A percentile compares a stretch with the other conserved stretches of the same genome.
Conservation (phyloP, 495 filamentous ascomycete species). For the Aspergillus sparsus region DNA sequence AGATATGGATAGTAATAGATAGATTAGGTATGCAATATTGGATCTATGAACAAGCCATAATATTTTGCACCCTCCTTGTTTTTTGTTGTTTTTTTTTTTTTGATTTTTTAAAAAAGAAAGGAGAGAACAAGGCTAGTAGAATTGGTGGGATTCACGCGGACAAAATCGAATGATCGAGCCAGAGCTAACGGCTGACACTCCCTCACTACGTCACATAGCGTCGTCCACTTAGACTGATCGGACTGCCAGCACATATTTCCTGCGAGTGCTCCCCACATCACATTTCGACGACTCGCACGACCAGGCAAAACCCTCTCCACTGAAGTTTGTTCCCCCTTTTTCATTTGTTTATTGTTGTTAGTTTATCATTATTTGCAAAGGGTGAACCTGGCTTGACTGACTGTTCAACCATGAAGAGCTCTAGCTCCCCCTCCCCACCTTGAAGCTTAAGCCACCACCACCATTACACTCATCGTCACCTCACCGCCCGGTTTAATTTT, state of each 20-base stretch:
- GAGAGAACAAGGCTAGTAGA: too few relatives aligned
- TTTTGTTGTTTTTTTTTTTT: too few relatives aligned
- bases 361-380: background rate
- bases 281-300: slow-evolving; percentile 7
- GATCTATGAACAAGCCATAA: background rate
- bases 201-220: slow-evolving; percentile 39
- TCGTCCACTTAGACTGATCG: slow-evolving; percentile 34
- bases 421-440: slow-evolving; percentile 9
- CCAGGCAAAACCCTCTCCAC: slow-evolving; percentile 6
- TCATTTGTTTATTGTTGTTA: background rate
- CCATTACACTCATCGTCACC: slow-evolving; percentile 8
- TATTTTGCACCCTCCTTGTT: too few relatives aligned
- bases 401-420: slow-evolving; percentile 15
- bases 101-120: too few relatives aligned
- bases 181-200: slow-evolving; percentile 24
- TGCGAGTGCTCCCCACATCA: slow-evolving; percentile 27
- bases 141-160: background rate
- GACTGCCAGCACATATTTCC: slow-evolving; percentile 43
- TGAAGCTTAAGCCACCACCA: slow-evolving; percentile 11
- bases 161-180: slow-evolving; percentile 13
- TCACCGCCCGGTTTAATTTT: slow-evolving; percentile 23
- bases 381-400: background rate
- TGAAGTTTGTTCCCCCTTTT: slow-evolving; percentile 4
- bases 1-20: too few relatives aligned
- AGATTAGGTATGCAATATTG: slow-evolving; percentile 7